phyloP scores from a whole-genome alignment of 495 filamentous ascomycete genomes.

The Ramalina peruviana region DNA sequence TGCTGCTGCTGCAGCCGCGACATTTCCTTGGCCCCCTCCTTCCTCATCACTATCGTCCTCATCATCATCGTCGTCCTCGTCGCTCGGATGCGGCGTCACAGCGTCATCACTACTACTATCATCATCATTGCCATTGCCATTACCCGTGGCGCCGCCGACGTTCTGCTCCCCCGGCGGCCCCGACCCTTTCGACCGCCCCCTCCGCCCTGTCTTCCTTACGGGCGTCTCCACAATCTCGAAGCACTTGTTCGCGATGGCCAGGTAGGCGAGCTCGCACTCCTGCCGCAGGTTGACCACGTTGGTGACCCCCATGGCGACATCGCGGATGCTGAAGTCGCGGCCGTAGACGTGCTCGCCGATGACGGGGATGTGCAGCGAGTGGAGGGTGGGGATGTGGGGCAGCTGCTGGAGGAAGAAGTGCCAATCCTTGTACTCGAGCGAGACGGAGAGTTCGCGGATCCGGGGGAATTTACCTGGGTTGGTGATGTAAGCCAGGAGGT shows the following conservation, averaged over 20 bases:
- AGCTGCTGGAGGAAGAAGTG: slow-evolving; percentile 80
- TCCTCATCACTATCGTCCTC: slow-evolving; percentile 31
- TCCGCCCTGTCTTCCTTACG: slow-evolving; percentile 29
- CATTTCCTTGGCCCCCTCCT: neutral
- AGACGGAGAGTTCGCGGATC: slow-evolving; percentile 62
- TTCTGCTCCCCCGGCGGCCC: no score
- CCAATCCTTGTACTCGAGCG: slow-evolving; percentile 76
- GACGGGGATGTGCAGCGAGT: slow-evolving; percentile 64
- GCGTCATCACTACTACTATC: slow-evolving; percentile 13
- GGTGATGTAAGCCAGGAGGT: slow-evolving; percentile 64
- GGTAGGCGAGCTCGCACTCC: slow-evolving; percentile 70
- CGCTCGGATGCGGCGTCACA: neutral
- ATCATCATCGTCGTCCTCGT: slow-evolving; percentile 18
- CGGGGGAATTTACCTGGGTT: slow-evolving; percentile 46
- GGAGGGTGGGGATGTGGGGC: slow-evolving; percentile 59
- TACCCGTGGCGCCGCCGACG: neutral
- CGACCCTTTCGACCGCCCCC: slow-evolving; percentile 5
- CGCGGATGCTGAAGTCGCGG: slow-evolving; percentile 41
- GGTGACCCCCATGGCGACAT: slow-evolving; percentile 71
- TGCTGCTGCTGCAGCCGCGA: neutral
- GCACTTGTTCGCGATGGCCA: slow-evolving; percentile 71
- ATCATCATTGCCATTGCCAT: slow-evolving; percentile 13
- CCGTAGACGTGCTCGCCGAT: slow-evolving; percentile 50
- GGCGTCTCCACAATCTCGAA: slow-evolving; percentile 71
- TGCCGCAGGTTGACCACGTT: slow-evolving; percentile 79